Conservation (phyloP, 495 filamentous ascomycete species). For the Aspergillus incahuasiensis region DNA sequence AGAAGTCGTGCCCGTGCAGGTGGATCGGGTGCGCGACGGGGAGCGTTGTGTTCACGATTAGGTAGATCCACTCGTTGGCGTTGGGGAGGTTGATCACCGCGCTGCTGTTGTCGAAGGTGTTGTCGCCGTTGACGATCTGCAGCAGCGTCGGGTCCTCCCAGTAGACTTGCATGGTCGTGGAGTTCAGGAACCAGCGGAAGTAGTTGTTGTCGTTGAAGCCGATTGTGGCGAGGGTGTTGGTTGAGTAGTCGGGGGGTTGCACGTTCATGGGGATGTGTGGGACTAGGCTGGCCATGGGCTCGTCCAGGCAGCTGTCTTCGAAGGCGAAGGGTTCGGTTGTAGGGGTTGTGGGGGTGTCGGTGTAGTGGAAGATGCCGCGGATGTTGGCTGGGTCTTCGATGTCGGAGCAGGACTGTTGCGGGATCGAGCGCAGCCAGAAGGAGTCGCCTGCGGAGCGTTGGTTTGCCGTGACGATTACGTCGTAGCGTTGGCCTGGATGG, state of each 20-base stretch:
- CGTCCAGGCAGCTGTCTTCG: constrained; percentile 32
- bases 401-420: constrained; percentile 41
- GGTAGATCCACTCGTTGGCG: constrained; percentile 55
- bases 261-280: constrained; percentile 30
- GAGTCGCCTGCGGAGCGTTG: constrained; percentile 32
- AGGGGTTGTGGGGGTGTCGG: constrained; percentile 34
- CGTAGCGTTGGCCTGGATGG: constrained; percentile 60
- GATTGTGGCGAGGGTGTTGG: neutral
- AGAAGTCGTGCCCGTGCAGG: constrained; percentile 77
- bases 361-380: constrained; percentile 54
- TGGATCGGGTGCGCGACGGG: constrained; percentile 75
- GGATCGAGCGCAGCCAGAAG: constrained; percentile 64
- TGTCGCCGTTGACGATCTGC: constrained; percentile 18
- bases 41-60: constrained; percentile 50
- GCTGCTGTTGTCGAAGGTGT: constrained; percentile 12
- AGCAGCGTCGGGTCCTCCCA: constrained; percentile 27
- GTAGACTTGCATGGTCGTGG: constrained; percentile 24
- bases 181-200: constrained; percentile 28
- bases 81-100: constrained; percentile 46
- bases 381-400: constrained; percentile 46
- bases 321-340: constrained; percentile 27
- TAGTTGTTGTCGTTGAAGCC: constrained; percentile 9
- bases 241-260: neutral
- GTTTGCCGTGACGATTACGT: constrained; percentile 62
- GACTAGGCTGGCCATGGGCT: constrained; percentile 31